phyloP scores from a whole-genome alignment of 208 protist genomes.

The Acanthamoeba healyi region DNA sequence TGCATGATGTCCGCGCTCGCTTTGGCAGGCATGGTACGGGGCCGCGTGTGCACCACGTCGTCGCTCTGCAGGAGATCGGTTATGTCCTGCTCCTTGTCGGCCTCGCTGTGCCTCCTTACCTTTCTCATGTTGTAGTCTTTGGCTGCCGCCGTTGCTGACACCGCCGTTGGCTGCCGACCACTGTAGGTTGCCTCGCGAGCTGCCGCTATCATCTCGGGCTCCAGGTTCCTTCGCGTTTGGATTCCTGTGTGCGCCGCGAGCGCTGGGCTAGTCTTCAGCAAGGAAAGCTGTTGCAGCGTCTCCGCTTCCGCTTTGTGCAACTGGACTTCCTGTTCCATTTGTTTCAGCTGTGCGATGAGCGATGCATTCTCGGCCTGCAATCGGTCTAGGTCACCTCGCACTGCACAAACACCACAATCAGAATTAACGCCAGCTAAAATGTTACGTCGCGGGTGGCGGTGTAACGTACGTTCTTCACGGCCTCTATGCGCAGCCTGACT shows the following conservation, averaged over 20 bases:
- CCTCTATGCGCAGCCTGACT: neutral
- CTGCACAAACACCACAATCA: neutral
- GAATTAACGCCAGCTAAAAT: too few relatives aligned
- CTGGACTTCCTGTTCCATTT: neutral
- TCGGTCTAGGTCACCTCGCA: neutral
- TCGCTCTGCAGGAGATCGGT: slow-evolving; percentile 55
- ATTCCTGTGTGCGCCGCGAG: neutral
- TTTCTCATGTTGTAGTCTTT: neutral
- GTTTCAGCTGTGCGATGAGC: neutral
- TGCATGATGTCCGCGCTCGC: neutral
- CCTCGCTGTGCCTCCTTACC: slow-evolving; percentile 4
- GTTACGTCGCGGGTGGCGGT: too few relatives aligned
- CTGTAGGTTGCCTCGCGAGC: neutral
- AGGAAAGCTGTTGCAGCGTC: neutral
- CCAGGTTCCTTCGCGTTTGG: neutral
- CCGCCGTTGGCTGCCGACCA: neutral
- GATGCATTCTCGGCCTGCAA: neutral
- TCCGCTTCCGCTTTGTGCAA: neutral
- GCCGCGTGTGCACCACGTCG: neutral
- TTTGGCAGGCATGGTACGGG: neutral
- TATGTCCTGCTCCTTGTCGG: slow-evolving; percentile 57
- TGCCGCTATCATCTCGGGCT: neutral
- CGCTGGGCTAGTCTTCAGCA: neutral
- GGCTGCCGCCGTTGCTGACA: too few relatives aligned
- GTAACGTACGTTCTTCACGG: neutral